Evolutionary conservation across 352 stramenopile species (phyloP), one percentile per base, ranked within the genome.

Genomic region (Phytophthora syringae): DNA sequence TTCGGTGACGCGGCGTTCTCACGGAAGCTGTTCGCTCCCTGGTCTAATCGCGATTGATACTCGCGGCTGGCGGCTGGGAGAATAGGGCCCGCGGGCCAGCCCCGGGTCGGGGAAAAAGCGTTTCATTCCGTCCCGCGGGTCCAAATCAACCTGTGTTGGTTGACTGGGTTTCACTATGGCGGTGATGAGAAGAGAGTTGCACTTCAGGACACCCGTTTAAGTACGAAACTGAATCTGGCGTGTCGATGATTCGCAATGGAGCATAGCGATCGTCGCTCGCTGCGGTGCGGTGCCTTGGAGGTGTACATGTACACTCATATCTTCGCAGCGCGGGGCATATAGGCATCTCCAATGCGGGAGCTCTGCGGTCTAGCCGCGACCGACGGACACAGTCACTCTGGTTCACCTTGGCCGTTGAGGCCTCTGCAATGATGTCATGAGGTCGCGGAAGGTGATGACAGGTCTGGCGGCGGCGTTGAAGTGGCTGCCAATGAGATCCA

Each of bases 1-100:
- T 32, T 32, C 65, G 56, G 62, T 76, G 67, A 76, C 67, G 67
- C 67, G 67, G 67, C 67, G 56, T 69, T 5, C 67, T 71, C 67
- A 69, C 62, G 7, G 28, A 65, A 49, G 25, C 12, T 7, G 50
- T 75, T 75, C 50, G 66, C 28, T 52, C 55, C 47, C 20, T 27
- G 13, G 5, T 25, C 22, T 7, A 13, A 55, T 54, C 39, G 63
- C 53, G 53, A 52, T 58, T 52, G 27, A 67, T 61, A 27, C 56
- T 42, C 7, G 13, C 2, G n/a, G 36, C 27, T 10, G 9, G 27
- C 9, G 27, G 27, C 27, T 32, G 27, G 27, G 36, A 42, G n/a
- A 42, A 42, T 13, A 52, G 40, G 27, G 27, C 27, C 27, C 27
- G 9, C 9, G 27, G 27, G 27, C 27, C 27, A 32, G 27, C 9